Base-by-base conservation (phyloP, 495 filamentous ascomycete species). In the Aspergillus leporis region DNA sequence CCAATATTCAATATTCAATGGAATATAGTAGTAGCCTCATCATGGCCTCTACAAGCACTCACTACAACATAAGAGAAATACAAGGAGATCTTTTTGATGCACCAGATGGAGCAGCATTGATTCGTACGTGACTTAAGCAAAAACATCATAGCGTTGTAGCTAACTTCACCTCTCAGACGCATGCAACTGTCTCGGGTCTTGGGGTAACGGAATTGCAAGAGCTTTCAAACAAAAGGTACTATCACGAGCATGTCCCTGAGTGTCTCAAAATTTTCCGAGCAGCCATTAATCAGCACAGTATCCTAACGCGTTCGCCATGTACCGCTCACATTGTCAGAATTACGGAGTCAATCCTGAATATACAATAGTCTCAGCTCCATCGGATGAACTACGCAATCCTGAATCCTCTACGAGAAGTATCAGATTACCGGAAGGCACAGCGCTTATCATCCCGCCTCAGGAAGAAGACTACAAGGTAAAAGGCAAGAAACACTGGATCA, bases 391-490 rank as follows among this genome's bases (percentile, higher is more conserved):
- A 28, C 6, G 21, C 12, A 30, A 32, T 19, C 16, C 30, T 12
- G 7, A 25, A 22, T 51, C 43, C 7, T 22, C 25, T n/a, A 23
- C 56, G 30, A 57, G 61, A 31, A 55, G 3, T 1, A 30, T 66
- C 16, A 58, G 51, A 3, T 21, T 64, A 1, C 70, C 70, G 2
- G 64, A 70, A 4, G 80, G 79, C 19, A 78, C 76, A 3, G 64
- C 77, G 5, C 67, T 82, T 3, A 66, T 83, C 9, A 82, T 82
- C 21, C 70, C 74, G 7, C 78, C 78, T 0, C 73, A 76, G 34
- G 36, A 63, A 13, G 48, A 22, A 3, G 76, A 72, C 47, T 63
- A 61, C 40, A 47, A 59, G 18, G 28, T 4, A 0, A 47, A 52
- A 12, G 43, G 38, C 13, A 58, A 51, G 7, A 73, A 70, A 31